Base-by-base conservation (phyloP, 164 flowering plant species). In the Warburgia ugandensis region DNA sequence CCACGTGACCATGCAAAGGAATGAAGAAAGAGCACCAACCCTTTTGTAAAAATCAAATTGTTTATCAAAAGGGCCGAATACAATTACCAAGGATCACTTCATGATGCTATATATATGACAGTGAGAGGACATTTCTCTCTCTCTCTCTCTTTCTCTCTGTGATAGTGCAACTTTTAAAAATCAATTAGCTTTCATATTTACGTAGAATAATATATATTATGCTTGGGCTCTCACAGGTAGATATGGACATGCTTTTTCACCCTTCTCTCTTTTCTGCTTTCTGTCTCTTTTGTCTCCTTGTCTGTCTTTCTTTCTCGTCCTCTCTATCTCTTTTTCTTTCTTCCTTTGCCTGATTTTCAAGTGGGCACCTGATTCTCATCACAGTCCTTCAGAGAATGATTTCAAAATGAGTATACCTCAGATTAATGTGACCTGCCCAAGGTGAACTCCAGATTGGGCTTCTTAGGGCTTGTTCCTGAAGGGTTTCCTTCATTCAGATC, bases 381-480 rank as follows among this genome's bases (percentile, higher is more conserved):
- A 47, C 54, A 67, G 55, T 54, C 33, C n/a, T 45, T 25, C 28
- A 48, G 23, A 40, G 63, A 71, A 70, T 75, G 64, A 78, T 76
- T 68, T 78, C 74, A 72, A 78, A 78, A 78, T 78, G 70, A 76
- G 58, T 43, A 48, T 21, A 29, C 23, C 20, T 67, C 62, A 77
- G 13, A 52, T 79, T 68, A 80, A 62, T 60, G 75, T 61, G 87
- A 57, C 68, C 90, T 76, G 30, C 96, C 91, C 78, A 88, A 70
- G 16, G 94, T 85, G 75, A 88, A 88, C 73, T 85, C 91, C 59
- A 88, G 66, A 73, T 85, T 89, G 44, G 92, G 97, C 68, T 73
- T 88, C 71, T 68, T 72, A 58, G 71, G 78, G 73, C 75, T 77
- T 49, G 73, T 68, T 56, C 64, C 82, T 63, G 75, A 48, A 26